A percentile compares a stretch with the other conserved stretches of the same genome.
Evolutionary conservation across 371 early-diverging fungal genomes (phyloP).

Genomic region (Zychaea mexicana): DNA sequence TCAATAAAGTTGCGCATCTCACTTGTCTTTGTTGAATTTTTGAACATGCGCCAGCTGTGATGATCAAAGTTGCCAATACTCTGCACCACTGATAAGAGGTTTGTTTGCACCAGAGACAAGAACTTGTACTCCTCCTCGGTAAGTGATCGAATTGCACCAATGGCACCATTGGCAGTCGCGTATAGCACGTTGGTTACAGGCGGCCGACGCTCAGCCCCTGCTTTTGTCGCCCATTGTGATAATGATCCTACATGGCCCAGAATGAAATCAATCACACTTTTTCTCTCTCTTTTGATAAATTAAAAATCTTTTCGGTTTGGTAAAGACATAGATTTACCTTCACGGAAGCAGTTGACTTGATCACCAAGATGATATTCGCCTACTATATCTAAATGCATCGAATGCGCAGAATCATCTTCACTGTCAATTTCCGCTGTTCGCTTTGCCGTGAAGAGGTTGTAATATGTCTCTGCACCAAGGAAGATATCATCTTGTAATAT

Average conservation of each 20-base stretch:
- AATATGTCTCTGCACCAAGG: conserved; percentile 63
- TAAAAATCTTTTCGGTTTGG: too few species aligned
- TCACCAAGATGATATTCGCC: conserved; percentile 86
- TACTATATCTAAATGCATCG: conserved; percentile 53
- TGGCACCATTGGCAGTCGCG: conserved; percentile 78
- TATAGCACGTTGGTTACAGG: conserved; percentile 56
- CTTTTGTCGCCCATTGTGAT: neutral
- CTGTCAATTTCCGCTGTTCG: conserved; percentile 39
- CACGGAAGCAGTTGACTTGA: conserved; percentile 72
- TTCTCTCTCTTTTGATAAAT: too few species aligned
- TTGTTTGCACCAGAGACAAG: conserved; percentile 64
- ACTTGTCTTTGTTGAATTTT: conserved; percentile 44
- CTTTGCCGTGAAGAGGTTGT: conserved; percentile 64
- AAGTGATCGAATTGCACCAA: conserved; percentile 77
- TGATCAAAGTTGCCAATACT: conserved; percentile 67
- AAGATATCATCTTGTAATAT: conserved; percentile 61
- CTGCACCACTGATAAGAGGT: conserved; percentile 55
- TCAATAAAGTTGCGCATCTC: conserved; percentile 72
- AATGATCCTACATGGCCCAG: conserved; percentile 4
- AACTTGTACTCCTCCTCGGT: conserved; percentile 56
- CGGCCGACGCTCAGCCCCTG: neutral
- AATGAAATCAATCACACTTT: too few species aligned
- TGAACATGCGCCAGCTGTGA: conserved; percentile 66
- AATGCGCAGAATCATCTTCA: conserved; percentile 19
- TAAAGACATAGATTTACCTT: too few species aligned